Base-by-base conservation (phyloP, 2,329 filamentous ascomycete genomes). In the Berkeleyomyces basicola region DNA sequence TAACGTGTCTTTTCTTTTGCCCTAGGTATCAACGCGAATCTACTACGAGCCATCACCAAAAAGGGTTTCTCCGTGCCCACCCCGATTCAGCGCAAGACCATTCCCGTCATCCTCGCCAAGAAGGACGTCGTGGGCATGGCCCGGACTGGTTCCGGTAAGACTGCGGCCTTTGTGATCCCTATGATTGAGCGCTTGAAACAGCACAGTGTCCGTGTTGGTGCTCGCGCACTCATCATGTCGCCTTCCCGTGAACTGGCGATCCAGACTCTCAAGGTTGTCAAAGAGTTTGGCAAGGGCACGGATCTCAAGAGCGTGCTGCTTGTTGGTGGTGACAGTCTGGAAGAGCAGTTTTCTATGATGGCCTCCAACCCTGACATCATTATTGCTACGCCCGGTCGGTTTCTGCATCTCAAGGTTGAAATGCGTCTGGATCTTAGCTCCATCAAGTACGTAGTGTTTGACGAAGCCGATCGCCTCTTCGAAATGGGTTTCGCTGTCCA, bases 81-180 rank as follows among this genome's bases (percentile, higher is more conserved):
- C 0, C 93, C 93, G 0, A 99, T 99, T 73, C 93, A 99, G 76
- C 84, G 93, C 68, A 97, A 97, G 74, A 89, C 93, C 1, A 96
- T 99, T 58, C 95, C 93, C 3, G 78, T 97, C 62, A 84, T 99
- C 62, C 78, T 97, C 68, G 88, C 95, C 66, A 83, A 87, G 61
- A 88, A 90, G 74, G 93, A 99, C 79, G 88, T 97, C n/a, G 92
- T 99, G 33, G 95, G 91, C 67, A 99, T 99, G 93, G 93, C 93
- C 6, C 82, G 95, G 67, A 99, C 95, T n/a, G 93, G 93, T 71
- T 97, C 91, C 23, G 93, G 93, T 76, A 99, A 99, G 78, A 99
- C 95, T 0, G 93, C 91, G 0, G 93, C 93, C 31, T 99, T 99
- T 73, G 90, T 97, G 36, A 95, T 99, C 67, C 93, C 93, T 51